Evolutionary conservation across 768 basidiomycete species (phyloP).

Genomic region (Lactarius sanguifluus): DNA sequence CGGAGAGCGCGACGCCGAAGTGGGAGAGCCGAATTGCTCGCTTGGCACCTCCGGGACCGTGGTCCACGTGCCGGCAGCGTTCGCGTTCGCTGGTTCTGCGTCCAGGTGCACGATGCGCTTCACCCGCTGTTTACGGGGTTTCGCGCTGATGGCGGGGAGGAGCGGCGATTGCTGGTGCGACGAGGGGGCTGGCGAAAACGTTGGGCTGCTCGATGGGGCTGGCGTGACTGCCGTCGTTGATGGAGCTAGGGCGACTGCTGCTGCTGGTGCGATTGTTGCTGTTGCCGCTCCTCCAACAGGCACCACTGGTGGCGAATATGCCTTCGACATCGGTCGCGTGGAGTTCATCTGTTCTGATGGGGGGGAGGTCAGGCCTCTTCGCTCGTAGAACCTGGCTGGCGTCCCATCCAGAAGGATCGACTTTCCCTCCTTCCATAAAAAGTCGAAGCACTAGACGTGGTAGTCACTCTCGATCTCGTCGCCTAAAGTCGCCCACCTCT

Average conservation of each 20-base stretch:
- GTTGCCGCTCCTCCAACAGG: slow-evolving; percentile 32
- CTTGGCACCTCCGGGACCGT: slow-evolving; percentile 30
- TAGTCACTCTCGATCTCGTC: slow-evolving; percentile 73
- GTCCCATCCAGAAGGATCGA: slow-evolving; percentile 73
- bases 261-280: background rate
- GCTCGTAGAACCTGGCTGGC: too few relatives aligned
- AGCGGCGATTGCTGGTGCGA: slow-evolving; percentile 54
- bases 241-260: background rate
- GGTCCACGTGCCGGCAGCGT: slow-evolving; percentile 35
- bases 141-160: slow-evolving; percentile 42
- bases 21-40: background rate
- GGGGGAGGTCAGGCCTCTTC: too few relatives aligned
- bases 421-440: slow-evolving; percentile 82
- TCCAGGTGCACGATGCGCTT: slow-evolving; percentile 82
- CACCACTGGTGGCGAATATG: slow-evolving; percentile 60
- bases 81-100: slow-evolving; percentile 42
- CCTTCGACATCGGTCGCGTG: slow-evolving; percentile 47
- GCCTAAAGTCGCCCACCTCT: slow-evolving; percentile 81
- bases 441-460: slow-evolving; percentile 75
- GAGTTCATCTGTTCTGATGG: slow-evolving; percentile 55
- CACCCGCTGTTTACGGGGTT: slow-evolving; percentile 53
- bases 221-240: background rate
- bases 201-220: slow-evolving; percentile 31
- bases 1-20: background rate
- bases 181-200: too few relatives aligned